Evolutionary conservation across 2,329 filamentous ascomycete genomes (phyloP).

Genomic region (Chrysoporthe austroafricana): DNA sequence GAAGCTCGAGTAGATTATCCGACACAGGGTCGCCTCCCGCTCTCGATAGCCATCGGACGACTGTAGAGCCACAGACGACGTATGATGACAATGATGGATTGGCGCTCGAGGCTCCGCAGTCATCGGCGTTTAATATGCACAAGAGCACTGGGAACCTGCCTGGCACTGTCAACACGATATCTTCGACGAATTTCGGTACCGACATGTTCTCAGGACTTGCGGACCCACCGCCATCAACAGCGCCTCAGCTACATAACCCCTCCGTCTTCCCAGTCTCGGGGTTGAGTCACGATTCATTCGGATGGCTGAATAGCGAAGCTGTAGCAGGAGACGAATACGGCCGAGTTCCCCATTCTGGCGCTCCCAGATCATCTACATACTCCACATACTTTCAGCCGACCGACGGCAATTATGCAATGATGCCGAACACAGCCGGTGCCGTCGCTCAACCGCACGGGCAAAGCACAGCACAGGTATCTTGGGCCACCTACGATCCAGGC

Average conservation of each 20-base stretch:
- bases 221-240: background rate
- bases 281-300: background rate
- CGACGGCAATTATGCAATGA: background rate
- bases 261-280: background rate
- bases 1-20: background rate
- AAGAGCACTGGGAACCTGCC: background rate
- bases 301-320: background rate
- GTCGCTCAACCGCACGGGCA: background rate
- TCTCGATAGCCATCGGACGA: background rate
- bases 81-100: background rate
- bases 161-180: background rate
- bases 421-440: background rate
- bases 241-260: background rate
- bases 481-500: conserved; percentile 1
- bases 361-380: background rate
- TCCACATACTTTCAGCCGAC: background rate
- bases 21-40: background rate
- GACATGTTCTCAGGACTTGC: background rate
- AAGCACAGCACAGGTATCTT: background rate
- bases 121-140: background rate
- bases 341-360: background rate
- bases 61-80: background rate
- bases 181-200: background rate
- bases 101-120: background rate
- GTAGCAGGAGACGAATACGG: background rate